Evolutionary conservation across 352 stramenopile species (phyloP).

Genomic region (Phytophthora quininea): DNA sequence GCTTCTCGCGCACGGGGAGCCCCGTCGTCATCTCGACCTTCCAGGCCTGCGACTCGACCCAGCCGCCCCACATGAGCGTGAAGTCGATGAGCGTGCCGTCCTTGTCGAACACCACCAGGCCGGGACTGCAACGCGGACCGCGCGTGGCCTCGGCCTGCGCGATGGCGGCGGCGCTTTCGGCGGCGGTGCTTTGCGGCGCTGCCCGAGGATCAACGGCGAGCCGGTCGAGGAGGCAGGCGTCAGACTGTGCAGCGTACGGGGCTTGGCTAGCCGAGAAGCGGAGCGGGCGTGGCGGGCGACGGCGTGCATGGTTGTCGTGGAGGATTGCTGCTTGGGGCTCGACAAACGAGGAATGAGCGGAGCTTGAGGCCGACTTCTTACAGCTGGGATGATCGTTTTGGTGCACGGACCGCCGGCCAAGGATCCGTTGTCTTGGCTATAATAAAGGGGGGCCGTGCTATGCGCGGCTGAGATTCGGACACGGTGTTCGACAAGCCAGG

Average conservation of each 20-base stretch:
- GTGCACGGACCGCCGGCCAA: background rate
- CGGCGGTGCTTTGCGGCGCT: slow-evolving; percentile 30
- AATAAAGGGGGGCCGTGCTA: background rate
- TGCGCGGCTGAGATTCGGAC: background rate
- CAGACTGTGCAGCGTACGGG: slow-evolving; percentile 14
- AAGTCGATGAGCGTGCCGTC: slow-evolving; percentile 92
- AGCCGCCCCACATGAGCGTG: slow-evolving; percentile 90
- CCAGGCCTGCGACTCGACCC: slow-evolving; percentile 86
- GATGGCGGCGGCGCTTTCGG: slow-evolving; percentile 33
- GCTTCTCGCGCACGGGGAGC: slow-evolving; percentile 80
- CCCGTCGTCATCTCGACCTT: slow-evolving; percentile 85
- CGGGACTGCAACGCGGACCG: slow-evolving; percentile 51
- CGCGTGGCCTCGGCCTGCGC: slow-evolving; percentile 28
- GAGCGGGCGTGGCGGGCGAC: slow-evolving; percentile 15
- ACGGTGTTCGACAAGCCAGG: background rate
- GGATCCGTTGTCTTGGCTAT: background rate
- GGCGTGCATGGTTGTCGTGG: slow-evolving; percentile 17
- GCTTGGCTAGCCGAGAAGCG: slow-evolving; percentile 5
- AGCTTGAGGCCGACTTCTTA: background rate
- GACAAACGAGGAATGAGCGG: background rate
- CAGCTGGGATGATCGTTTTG: background rate
- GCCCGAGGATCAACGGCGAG: slow-evolving; percentile 3
- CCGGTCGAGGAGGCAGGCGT: slow-evolving; percentile 7
- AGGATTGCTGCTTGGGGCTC: background rate
- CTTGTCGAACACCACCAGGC: slow-evolving; percentile 90